Conservation (phyloP, 2,329 filamentous ascomycete genomes). For the Sphaerulina musiva region DNA sequence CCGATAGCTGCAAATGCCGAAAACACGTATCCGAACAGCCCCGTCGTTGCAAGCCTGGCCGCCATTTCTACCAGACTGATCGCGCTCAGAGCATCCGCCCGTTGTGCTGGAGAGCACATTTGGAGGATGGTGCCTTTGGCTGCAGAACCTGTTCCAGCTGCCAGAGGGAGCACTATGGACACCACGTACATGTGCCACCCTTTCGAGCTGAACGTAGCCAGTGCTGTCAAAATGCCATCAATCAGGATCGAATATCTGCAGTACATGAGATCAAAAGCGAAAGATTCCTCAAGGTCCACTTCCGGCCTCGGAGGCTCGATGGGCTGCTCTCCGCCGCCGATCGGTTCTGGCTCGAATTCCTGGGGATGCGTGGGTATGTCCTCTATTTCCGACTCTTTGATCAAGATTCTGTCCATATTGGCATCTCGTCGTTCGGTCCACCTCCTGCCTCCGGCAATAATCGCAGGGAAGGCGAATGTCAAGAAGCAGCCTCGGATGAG, state of each 20-base stretch:
- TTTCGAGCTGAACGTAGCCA: constrained; percentile 55
- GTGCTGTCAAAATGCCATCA: constrained; percentile 58
- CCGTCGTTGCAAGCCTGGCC: constrained; percentile 55
- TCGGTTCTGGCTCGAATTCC: constrained; percentile 30
- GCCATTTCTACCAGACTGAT: constrained; percentile 66
- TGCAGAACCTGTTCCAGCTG: constrained; percentile 61
- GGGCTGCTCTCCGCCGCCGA: constrained; percentile 43
- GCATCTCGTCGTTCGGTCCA: constrained; percentile 36
- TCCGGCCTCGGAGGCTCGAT: constrained; percentile 28
- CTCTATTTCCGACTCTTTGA: constrained; percentile 18
- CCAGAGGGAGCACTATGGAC: constrained; percentile 59
- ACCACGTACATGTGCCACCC: constrained; percentile 65
- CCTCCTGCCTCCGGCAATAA: constrained; percentile 39
- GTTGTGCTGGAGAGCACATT: constrained; percentile 57
- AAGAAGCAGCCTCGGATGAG: constrained; percentile 42
- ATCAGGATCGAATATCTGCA: constrained; percentile 58
- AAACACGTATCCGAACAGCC: constrained; percentile 62
- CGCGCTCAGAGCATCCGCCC: constrained; percentile 61
- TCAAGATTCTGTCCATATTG: constrained; percentile 27
- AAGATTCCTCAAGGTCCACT: constrained; percentile 38
- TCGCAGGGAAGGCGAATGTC: constrained; percentile 40
- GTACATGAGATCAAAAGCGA: constrained; percentile 61
- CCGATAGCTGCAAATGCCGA: constrained; percentile 56
- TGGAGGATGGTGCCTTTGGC: constrained; percentile 68
- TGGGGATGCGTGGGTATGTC: constrained; percentile 29